Base-by-base conservation (phyloP, 2,329 filamentous ascomycete species). In the Colletotrichum musae region DNA sequence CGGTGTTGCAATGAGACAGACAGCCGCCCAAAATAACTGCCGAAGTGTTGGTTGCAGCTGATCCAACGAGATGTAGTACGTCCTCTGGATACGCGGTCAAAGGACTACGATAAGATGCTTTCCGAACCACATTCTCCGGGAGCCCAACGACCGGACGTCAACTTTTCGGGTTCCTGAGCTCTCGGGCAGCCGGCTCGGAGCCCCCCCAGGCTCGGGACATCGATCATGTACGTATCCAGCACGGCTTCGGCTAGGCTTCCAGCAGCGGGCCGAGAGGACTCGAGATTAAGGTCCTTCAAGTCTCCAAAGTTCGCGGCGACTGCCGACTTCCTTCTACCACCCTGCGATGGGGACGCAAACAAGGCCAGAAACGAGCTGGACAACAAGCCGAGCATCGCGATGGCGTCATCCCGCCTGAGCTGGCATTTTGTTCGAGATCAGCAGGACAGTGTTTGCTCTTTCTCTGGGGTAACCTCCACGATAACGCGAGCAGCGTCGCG, bases 201-300 rank as follows among this genome's bases (percentile, higher is more conserved):
- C 10, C 60, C 47, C 47, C 10, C 26, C 6, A 1, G 24, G 6
- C 28, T 32, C 36, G 60, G 60, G 16, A 24, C 18, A 21, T n/a
- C 28, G 13, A 48, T 32, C 18, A 43, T 3, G 52, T 28, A 64
- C 26, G 51, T 24, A 57, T 52, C 51, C 64, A 50, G 28, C 0
- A 47, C 58, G 47, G 45, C 43, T n/a, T 18, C 51, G 45, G 58
- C 24, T 47, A 41, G 15, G 26, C 26, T 47, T 21, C 47, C 12
- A 58, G 65, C 28, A 47, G 39, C 53, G 53, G 52, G 36, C 60
- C 60, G 65, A 21, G 39, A 26, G 57, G 45, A 50, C 26, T 50
- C 26, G 45, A 21, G n/a, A 15, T 48, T n/a, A 18, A 18, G n/a
- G 5, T 18, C 45, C 18, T 32, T 7, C 3, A 4, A 9, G 28